These are phyloP conservation scores for Pestalotiopsis sp. DNA, from an alignment of 2,329 filamentous ascomycete species.

Conservation along the genomic window DNA sequence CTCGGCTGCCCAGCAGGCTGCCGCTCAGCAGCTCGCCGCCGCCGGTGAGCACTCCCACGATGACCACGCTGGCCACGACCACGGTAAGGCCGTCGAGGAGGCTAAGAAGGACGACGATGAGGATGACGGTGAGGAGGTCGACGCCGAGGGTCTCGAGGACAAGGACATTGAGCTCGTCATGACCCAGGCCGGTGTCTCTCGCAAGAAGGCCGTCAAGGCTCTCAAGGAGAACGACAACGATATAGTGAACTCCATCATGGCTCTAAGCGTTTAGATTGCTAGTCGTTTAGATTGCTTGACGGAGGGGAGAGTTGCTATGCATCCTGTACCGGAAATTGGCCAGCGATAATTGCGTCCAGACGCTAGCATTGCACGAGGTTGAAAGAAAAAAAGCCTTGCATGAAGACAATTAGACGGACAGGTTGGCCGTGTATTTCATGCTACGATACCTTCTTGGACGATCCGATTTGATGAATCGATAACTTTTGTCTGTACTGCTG, in stretches of 20 bases:
- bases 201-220: conserved; percentile 98
- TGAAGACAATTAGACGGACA: conserved; percentile 20
- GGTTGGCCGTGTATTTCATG: conserved; percentile 27
- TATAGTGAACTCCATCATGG: conserved; percentile 99
- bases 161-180: conserved; percentile 99
- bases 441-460: conserved; percentile 28
- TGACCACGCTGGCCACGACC: conserved; percentile 74
- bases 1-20: conserved; percentile 94
- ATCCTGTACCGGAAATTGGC: neutral
- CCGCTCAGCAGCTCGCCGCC: conserved; percentile 90
- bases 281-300: conserved; percentile 49
- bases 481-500: neutral
- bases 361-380: conserved; percentile 20
- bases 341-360: conserved; percentile 12
- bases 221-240: conserved; percentile 99
- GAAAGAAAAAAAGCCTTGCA: conserved; percentile 21
- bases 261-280: conserved; percentile 74
- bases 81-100: conserved; percentile 64
- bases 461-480: conserved; percentile 18
- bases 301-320: neutral
- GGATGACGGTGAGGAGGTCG: conserved; percentile 94
- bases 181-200: conserved; percentile 93
- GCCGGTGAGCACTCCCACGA: conserved; percentile 62
- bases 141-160: conserved; percentile 90
- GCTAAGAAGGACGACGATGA: conserved; percentile 83